Conservation (phyloP, 2,329 filamentous ascomycete species). For the Aureobasidium mangrovei region DNA sequence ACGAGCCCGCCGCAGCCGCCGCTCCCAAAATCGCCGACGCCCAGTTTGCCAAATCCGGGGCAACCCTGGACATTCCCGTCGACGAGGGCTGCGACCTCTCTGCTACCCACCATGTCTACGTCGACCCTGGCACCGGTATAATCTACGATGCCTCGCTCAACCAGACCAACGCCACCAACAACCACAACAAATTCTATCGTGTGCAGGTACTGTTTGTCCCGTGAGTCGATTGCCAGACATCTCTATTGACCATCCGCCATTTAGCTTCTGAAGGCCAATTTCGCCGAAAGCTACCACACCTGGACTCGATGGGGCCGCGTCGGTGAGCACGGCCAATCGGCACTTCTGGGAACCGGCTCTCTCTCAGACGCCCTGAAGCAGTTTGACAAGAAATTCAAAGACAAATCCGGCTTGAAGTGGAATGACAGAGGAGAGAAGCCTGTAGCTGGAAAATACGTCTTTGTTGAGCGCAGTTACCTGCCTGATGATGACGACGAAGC, state of each 20-base stretch:
- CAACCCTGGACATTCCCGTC: constrained; percentile 37
- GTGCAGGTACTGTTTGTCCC: constrained; percentile 46
- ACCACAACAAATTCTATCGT: constrained; percentile 79
- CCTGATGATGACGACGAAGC: constrained; percentile 46
- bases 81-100: constrained; percentile 35
- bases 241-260: constrained; percentile 2
- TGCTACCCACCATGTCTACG: constrained; percentile 46
- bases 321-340: constrained; percentile 42
- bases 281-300: constrained; percentile 39
- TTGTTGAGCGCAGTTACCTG: constrained; percentile 70
- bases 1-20: constrained; percentile 23
- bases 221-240: not conserved
- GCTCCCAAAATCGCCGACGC: constrained; percentile 36
- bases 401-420: constrained; percentile 47
- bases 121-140: constrained; percentile 48
- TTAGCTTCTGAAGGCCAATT: constrained; percentile 28
- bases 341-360: constrained; percentile 31
- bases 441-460: constrained; percentile 62
- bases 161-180: constrained; percentile 61
- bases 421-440: constrained; percentile 44
- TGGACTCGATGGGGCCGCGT: constrained; percentile 82
- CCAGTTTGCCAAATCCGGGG: constrained; percentile 35
- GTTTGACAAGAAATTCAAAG: constrained; percentile 50
- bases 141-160: constrained; percentile 76
- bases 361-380: constrained; percentile 33